Evolutionary conservation across 1,139 yeast species (phyloP).

Genomic region (Yamadazyma mexicana): DNA sequence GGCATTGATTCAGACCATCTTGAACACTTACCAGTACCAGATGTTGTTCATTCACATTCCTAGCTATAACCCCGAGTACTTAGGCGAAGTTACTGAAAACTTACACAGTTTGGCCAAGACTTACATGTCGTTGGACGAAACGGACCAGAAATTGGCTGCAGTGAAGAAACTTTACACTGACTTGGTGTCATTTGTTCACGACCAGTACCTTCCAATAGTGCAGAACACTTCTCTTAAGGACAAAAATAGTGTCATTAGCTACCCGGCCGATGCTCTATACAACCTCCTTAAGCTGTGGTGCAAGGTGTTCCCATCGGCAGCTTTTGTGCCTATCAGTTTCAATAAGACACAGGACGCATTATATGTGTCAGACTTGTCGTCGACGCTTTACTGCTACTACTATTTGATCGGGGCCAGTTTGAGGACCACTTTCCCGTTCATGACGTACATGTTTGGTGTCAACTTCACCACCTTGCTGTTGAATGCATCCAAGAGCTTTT

Average conservation of each 20-base stretch:
- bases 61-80: constrained; percentile 25
- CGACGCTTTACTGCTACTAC: constrained; percentile 26
- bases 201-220: constrained; percentile 5
- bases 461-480: constrained; percentile 22
- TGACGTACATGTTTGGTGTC: constrained; percentile 24
- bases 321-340: constrained; percentile 17
- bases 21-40: constrained; percentile 15
- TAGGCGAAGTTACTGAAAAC: constrained; percentile 24
- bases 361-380: constrained; percentile 14
- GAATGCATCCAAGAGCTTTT: constrained; percentile 15
- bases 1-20: constrained; percentile 8
- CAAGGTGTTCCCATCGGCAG: constrained; percentile 22
- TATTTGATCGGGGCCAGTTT: constrained; percentile 25
- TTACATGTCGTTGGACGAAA: constrained; percentile 12
- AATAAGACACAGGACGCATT: constrained; percentile 12
- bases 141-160: not conserved
- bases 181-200: constrained; percentile 4
- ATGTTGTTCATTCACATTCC: constrained; percentile 26
- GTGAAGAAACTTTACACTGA: constrained; percentile 4
- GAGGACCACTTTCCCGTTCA: constrained; percentile 27
- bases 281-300: constrained; percentile 26
- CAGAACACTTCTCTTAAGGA: constrained; percentile 3
- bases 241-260: constrained; percentile 16
- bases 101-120: constrained; percentile 18
- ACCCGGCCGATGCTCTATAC: constrained; percentile 21